phyloP scores from a whole-genome alignment of 495 filamentous ascomycete species.

The Barbatosphaeria neglecta region DNA sequence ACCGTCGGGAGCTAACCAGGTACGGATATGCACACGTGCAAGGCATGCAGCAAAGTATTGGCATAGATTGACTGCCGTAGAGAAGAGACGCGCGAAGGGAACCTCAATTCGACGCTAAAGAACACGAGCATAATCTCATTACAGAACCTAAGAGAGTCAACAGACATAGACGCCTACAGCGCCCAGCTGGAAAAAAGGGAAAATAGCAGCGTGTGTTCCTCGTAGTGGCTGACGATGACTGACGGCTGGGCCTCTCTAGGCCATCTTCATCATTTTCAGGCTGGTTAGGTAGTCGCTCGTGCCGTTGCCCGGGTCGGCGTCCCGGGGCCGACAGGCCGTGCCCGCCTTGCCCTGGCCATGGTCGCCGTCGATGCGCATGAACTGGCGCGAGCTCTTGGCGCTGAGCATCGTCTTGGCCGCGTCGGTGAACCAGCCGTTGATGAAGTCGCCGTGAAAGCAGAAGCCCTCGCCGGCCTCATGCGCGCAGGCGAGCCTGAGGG shows the following conservation, averaged over 20 bases:
- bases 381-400: constrained; percentile 18
- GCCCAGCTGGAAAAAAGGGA: too few species aligned
- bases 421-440: constrained; percentile 26
- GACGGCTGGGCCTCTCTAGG: background rate
- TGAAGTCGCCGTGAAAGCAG: constrained; percentile 25
- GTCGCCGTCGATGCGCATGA: constrained; percentile 22
- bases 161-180: too few species aligned
- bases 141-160: too few species aligned
- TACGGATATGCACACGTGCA: too few species aligned
- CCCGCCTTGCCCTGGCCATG: constrained; percentile 21
- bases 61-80: too few species aligned
- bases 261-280: constrained; percentile 20
- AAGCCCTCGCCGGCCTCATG: constrained; percentile 22
- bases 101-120: too few species aligned
- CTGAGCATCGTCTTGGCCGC: constrained; percentile 19
- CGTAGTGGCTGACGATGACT: too few species aligned
- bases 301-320: constrained; percentile 19
- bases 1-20: too few species aligned
- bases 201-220: too few species aligned
- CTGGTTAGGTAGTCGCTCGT: constrained; percentile 24
- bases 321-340: constrained; percentile 19
- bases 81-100: too few species aligned
- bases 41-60: too few species aligned
- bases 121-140: too few species aligned
- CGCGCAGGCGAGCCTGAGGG: constrained; percentile 19